Evolutionary conservation across 1,284 basidiomycete species (phyloP).

Genomic region (Neolentinus lepideus): DNA sequence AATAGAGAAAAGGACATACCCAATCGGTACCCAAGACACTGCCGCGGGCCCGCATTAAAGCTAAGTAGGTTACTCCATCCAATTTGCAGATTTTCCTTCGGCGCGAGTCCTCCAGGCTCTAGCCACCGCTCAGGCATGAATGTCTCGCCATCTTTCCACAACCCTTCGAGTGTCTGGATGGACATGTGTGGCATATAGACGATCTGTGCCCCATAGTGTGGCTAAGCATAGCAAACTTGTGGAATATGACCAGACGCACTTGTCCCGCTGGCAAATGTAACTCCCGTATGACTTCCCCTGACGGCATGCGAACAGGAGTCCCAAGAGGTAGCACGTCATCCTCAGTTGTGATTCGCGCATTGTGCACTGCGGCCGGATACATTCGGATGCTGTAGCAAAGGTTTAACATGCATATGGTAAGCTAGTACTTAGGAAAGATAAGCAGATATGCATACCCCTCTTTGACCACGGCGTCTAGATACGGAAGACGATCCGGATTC

Average conservation of each 20-base stretch:
- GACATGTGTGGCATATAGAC: neutral
- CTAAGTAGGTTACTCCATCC: slow-evolving; percentile 24
- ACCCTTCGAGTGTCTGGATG: neutral
- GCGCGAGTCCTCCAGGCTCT: slow-evolving; percentile 19
- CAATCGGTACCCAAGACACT: slow-evolving; percentile 30
- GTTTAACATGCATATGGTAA: too few relatives aligned
- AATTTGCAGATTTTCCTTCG: slow-evolving; percentile 21
- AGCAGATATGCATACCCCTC: neutral
- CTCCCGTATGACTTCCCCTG: neutral
- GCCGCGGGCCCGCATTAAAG: slow-evolving; percentile 33
- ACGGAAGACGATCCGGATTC: slow-evolving; percentile 19
- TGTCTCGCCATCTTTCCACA: neutral
- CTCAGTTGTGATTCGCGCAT: slow-evolving; percentile 7
- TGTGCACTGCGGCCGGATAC: neutral
- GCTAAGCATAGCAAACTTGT: neutral
- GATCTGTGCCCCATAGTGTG: neutral
- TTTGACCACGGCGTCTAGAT: slow-evolving; percentile 26
- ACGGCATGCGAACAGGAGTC: neutral
- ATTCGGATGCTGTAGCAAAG: neutral
- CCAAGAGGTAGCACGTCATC: slow-evolving; percentile 13
- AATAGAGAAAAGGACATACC: slow-evolving; percentile 13
- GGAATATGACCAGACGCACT: neutral
- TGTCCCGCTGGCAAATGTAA: slow-evolving; percentile 7
- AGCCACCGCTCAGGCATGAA: slow-evolving; percentile 21
- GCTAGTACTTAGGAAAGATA: too few relatives aligned